Percentiles rank a stretch among this genome's conserved stretches.
Conservation (phyloP, 352 stramenopile genomes). For the Detonula confervacea region DNA sequence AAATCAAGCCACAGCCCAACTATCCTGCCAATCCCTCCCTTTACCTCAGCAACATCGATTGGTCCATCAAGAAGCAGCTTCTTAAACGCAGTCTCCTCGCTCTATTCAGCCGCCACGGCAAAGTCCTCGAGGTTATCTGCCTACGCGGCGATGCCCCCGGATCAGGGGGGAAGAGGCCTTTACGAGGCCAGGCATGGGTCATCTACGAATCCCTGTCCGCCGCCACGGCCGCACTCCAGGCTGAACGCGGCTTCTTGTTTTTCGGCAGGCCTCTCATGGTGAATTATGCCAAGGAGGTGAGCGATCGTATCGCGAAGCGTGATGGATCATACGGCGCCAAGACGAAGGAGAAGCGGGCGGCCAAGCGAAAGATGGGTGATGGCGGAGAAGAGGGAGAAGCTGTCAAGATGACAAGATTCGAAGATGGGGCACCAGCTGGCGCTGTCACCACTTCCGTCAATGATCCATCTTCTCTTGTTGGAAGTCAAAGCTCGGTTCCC, state of each 20-base stretch:
- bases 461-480: conserved; percentile 16
- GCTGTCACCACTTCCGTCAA: conserved; percentile 10
- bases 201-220: conserved; percentile 73
- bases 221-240: conserved; percentile 67
- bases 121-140: conserved; percentile 82
- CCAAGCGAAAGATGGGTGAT: conserved; percentile 33
- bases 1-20: conserved; percentile 47
- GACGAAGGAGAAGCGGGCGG: conserved; percentile 55
- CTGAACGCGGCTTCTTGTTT: conserved; percentile 75
- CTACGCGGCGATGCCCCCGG: conserved; percentile 62
- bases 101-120: conserved; percentile 79
- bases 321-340: conserved; percentile 81
- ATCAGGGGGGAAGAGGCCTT: conserved; percentile 8
- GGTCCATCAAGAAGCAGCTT: conserved; percentile 81
- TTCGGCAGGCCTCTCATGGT: conserved; percentile 77
- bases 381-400: conserved; percentile 10
- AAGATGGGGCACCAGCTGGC: not conserved
- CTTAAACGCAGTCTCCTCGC: conserved; percentile 72
- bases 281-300: conserved; percentile 76
- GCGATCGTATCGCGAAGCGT: conserved; percentile 76
- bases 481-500: not conserved
- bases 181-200: conserved; percentile 81
- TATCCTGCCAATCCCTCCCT: conserved; percentile 72
- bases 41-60: conserved; percentile 84
- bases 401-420: conserved; percentile 32